Conservation (phyloP, 1,284 basidiomycete genomes). For the Peniophora sp. region DNA sequence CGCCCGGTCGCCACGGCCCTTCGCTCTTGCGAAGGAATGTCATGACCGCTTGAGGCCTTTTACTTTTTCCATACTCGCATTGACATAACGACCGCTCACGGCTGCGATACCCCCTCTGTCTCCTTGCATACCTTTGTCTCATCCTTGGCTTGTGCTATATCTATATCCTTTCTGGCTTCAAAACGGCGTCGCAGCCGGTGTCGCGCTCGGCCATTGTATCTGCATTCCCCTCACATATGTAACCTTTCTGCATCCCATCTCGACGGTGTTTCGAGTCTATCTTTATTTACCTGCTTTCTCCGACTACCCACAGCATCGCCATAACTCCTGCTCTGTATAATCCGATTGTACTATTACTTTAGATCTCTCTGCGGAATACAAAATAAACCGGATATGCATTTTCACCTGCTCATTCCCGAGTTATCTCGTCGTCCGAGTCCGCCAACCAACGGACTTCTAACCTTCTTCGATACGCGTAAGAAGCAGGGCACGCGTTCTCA, state of each 20-base stretch:
- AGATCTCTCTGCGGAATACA: too few relatives aligned
- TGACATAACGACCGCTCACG: background rate
- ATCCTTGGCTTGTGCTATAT: conserved; percentile 3
- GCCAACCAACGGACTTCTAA: too few relatives aligned
- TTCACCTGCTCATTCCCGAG: too few relatives aligned
- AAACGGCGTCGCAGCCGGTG: conserved; percentile 9
- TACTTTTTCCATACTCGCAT: background rate
- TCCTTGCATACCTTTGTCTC: background rate
- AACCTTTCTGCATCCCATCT: background rate
- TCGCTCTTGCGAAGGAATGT: conserved; percentile 15
- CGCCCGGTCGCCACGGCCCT: conserved; percentile 8
- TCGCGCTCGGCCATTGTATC: conserved; percentile 1
- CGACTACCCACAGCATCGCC: background rate
- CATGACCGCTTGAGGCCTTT: conserved; percentile 11
- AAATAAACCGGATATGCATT: too few relatives aligned
- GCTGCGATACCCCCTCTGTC: background rate
- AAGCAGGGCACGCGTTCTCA: too few relatives aligned
- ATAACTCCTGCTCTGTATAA: background rate
- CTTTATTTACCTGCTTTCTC: conserved; percentile 12
- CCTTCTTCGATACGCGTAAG: too few relatives aligned
- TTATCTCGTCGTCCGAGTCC: too few relatives aligned
- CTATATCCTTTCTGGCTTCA: conserved; percentile 8
- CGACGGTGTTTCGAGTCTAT: conserved; percentile 11
- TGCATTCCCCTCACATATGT: background rate
- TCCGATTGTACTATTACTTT: too few relatives aligned